Evolutionary conservation across 2,329 filamentous ascomycete genomes (phyloP), one percentile per base, ranked within the genome.

Genomic region (Cercospora sp.): DNA sequence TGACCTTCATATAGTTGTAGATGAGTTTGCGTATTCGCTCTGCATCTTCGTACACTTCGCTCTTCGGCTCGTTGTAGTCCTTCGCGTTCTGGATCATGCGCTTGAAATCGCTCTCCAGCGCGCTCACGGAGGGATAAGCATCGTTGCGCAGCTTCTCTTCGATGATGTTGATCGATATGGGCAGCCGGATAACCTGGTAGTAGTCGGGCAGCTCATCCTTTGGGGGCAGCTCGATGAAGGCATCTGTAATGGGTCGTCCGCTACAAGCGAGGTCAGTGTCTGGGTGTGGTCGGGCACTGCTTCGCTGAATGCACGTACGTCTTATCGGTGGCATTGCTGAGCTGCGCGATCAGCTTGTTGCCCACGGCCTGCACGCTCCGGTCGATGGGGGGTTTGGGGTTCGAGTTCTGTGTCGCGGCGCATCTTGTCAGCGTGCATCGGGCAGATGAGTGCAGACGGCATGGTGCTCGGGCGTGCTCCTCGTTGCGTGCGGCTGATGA

Each of bases 51-150:
- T 90, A 94, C 42, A 91, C 85, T 66, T 88, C 82, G 0, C 91
- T 92, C 53, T 86, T 86, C 73, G 90, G 90, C 68, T 89, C 85
- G 75, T 94, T 94, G 80, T 88, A 95, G 64, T 92, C 89, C 79
- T 96, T 96, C 39, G 91, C 92, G 76, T 96, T 97, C 71, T 88
- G 86, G 65, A 96, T 90, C 85, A 97, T 91, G 70, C 93, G 89
- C 82, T 95, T 96, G 77, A 94, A 87, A 77, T 94, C 94, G 76
- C 91, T 90, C 79, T 97, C 93, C 12, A 97, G 82, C 60, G 90
- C 85, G 5, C 91, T 89, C 60, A 97, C 84, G 62, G 82, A 90
- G 13, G 85, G 78, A 77, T 96, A 96, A 71, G 89, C 86, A 73
- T 87, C 83, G 60, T 87, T 84, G 63, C 87, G 85, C 61, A 97